A percentile compares a stretch with the other conserved stretches of the same genome.
Evolutionary conservation across 331 rosid species (phyloP).

Genomic region (Cydonia oblonga): DNA sequence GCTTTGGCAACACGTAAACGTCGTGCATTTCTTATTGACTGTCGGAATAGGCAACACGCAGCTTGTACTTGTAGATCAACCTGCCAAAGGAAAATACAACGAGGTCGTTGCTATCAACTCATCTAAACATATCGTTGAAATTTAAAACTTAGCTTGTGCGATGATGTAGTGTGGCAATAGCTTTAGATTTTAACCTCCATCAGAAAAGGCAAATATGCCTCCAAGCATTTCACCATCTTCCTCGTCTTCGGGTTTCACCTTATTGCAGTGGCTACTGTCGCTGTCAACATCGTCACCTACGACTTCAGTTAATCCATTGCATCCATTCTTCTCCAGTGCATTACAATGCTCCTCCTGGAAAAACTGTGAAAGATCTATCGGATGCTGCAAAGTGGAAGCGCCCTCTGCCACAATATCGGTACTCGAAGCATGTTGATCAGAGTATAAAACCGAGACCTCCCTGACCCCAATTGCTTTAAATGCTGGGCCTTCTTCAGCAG

Average conservation of each 20-base stretch:
- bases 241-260: constrained; percentile 28
- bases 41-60: background rate
- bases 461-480: constrained; percentile 8
- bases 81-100: background rate
- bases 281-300: constrained; percentile 47
- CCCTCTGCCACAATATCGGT: constrained; percentile 15
- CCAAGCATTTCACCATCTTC: constrained; percentile 54
- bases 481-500: constrained; percentile 6
- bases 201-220: constrained; percentile 49
- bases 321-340: constrained; percentile 22
- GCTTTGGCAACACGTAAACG: background rate
- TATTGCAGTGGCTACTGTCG: constrained; percentile 31
- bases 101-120: background rate
- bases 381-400: constrained; percentile 21
- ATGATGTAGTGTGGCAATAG: background rate
- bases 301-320: constrained; percentile 33
- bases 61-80: constrained; percentile 9
- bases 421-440: constrained; percentile 18
- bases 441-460: constrained; percentile 15
- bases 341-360: constrained; percentile 40
- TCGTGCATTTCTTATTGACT: background rate
- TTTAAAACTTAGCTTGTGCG: background rate
- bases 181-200: constrained; percentile 39
- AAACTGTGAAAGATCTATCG: constrained; percentile 23
- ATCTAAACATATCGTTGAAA: background rate